Conservation (phyloP, 306 rosid species). For the Cucumis hystrix region DNA sequence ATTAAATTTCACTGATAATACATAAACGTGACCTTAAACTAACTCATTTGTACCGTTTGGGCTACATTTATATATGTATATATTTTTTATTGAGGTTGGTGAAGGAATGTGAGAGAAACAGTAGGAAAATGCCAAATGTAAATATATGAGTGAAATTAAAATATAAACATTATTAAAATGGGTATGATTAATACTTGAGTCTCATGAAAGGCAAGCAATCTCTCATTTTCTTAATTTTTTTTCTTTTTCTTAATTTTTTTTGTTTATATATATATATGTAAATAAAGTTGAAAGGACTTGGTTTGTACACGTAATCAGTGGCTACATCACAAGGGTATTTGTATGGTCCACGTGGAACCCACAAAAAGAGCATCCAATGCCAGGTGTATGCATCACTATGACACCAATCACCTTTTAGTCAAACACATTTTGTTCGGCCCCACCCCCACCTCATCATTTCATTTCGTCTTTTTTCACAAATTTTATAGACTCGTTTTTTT, state of each 20-base stretch:
- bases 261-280: too few species aligned
- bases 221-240: background rate
- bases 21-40: too few species aligned
- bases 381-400: constrained; percentile 13
- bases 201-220: constrained; percentile 7
- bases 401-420: constrained; percentile 26
- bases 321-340: background rate
- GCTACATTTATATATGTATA: too few species aligned
- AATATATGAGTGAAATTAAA: background rate
- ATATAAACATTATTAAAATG: background rate
- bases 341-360: constrained; percentile 16
- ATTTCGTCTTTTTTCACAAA: background rate
- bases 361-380: constrained; percentile 15
- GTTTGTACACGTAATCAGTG: constrained; percentile 6
- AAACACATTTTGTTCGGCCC: constrained; percentile 23
- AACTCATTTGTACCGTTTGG: too few species aligned
- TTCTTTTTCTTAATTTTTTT: background rate
- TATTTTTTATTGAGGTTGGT: background rate
- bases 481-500: too few species aligned
- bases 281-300: background rate
- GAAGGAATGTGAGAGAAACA: background rate
- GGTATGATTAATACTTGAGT: constrained; percentile 7
- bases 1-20: too few species aligned
- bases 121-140: background rate
- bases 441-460: constrained; percentile 7